phyloP scores from a whole-genome alignment of 495 filamentous ascomycete species.

The Pyrenopolyporus hunteri region DNA sequence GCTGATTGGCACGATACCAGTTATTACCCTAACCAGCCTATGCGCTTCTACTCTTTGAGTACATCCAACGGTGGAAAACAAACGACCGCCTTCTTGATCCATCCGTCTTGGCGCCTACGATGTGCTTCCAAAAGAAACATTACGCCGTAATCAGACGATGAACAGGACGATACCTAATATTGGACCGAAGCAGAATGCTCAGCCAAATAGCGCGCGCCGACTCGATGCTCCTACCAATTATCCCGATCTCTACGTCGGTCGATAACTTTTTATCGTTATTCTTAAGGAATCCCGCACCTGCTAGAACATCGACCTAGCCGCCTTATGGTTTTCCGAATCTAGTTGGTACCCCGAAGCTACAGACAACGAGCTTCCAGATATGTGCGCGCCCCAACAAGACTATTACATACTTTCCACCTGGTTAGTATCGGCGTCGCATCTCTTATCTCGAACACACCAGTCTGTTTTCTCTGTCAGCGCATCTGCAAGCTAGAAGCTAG shows the following conservation, averaged over 20 bases:
- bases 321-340: conserved; percentile 16
- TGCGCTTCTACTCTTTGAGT: no score
- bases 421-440: background rate
- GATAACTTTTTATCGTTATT: no score
- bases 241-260: no score
- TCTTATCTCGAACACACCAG: background rate
- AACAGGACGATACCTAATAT: background rate
- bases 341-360: conserved; percentile 10
- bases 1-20: conserved; percentile 1
- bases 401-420: background rate
- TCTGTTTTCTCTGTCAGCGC: background rate
- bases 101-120: conserved; percentile 1
- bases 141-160: background rate
- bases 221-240: no score
- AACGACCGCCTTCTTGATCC: background rate
- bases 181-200: background rate
- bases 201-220: no score
- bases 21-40: no score
- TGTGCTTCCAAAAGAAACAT: background rate
- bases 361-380: conserved; percentile 22
- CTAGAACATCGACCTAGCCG: no score
- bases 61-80: background rate
- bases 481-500: background rate
- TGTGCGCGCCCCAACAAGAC: background rate
- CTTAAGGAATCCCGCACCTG: no score